Evolutionary conservation across 495 filamentous ascomycete genomes (phyloP).

Genomic region (Poronia punctata): DNA sequence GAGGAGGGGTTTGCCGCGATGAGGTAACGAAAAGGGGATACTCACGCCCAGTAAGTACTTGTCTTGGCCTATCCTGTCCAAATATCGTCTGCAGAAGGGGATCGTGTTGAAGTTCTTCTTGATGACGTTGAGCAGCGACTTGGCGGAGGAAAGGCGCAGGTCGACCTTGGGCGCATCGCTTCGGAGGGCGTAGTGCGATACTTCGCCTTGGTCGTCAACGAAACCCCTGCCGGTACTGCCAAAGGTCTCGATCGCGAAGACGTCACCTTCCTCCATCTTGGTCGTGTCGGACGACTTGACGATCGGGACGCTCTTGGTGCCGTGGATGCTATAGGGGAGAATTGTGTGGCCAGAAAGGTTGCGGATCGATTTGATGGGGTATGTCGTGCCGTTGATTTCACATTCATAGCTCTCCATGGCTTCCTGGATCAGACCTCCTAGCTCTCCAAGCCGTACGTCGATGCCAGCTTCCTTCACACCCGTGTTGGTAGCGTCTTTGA

Average conservation of each 20-base stretch:
- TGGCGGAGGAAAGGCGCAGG: conserved; percentile 66
- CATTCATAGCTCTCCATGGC: conserved; percentile 87
- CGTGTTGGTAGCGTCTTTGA: conserved; percentile 81
- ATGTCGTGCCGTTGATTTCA: conserved; percentile 65
- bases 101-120: conserved; percentile 89
- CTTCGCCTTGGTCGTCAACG: conserved; percentile 76
- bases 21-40: conserved; percentile 3
- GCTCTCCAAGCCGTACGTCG: conserved; percentile 69
- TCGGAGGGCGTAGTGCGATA: conserved; percentile 67
- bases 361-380: conserved; percentile 78
- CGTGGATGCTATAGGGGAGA: conserved; percentile 78
- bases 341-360: conserved; percentile 91
- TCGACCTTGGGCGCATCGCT: conserved; percentile 59
- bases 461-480: conserved; percentile 81
- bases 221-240: conserved; percentile 86
- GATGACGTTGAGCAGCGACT: conserved; percentile 75
- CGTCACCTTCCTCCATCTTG: conserved; percentile 92
- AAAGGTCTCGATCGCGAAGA: conserved; percentile 91
- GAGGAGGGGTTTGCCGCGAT: too few species aligned
- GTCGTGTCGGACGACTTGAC: conserved; percentile 73
- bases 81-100: conserved; percentile 77
- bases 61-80: conserved; percentile 79
- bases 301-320: conserved; percentile 81
- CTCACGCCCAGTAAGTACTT: conserved; percentile 81
- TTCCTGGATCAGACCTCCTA: conserved; percentile 74